Conservation (phyloP, 2,329 filamentous ascomycete genomes). For the Fusarium aywerte region DNA sequence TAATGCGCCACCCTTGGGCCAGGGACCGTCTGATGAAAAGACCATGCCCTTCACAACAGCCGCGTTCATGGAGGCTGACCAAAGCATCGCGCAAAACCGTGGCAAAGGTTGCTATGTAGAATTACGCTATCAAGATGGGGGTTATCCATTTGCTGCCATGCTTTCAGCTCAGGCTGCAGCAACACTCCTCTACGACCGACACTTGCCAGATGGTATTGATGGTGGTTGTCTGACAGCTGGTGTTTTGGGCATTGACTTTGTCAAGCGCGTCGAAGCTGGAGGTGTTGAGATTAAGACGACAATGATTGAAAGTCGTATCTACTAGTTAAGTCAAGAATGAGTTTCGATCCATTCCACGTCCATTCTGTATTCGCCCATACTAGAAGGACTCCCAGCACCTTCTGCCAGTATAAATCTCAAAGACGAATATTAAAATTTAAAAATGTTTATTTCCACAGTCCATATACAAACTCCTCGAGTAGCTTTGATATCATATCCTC, state of each 20-base stretch:
- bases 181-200: not conserved
- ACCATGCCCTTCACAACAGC: not conserved
- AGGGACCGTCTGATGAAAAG: not conserved
- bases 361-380: too few species aligned
- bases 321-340: too few species aligned
- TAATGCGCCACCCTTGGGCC: not conserved
- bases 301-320: not conserved
- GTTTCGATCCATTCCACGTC: too few species aligned
- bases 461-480: too few species aligned
- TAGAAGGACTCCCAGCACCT: too few species aligned
- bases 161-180: not conserved
- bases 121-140: not conserved
- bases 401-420: too few species aligned
- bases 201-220: not conserved
- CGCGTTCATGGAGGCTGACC: not conserved
- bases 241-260: not conserved
- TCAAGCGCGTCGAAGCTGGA: not conserved
- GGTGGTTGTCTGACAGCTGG: not conserved
- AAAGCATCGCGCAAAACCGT: not conserved
- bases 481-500: too few species aligned
- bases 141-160: not conserved
- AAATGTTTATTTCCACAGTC: too few species aligned
- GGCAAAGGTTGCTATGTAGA: not conserved
- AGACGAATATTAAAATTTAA: too few species aligned
- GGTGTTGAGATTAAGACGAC: not conserved